These are phyloP conservation scores for Populus hybrid DNA, from an alignment of 441 rosid species.

Conservation along the genomic window DNA sequence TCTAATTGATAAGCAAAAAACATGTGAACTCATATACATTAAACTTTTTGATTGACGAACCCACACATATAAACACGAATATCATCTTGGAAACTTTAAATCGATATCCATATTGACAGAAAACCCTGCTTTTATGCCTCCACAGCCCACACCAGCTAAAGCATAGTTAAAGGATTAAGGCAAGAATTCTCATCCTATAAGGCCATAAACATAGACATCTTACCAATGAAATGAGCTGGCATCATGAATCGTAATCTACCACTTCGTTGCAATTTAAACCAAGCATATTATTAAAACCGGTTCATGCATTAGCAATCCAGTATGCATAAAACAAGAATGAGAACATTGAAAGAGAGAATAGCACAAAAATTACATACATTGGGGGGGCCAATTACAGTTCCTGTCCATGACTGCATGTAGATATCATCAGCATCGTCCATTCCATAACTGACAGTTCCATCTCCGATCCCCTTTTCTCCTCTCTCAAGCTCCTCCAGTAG, in stretches of 20 bases:
- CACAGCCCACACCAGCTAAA: not conserved
- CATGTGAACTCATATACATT: too few relatives aligned
- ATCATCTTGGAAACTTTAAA: not conserved
- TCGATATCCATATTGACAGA: not conserved
- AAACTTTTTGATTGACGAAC: too few relatives aligned
- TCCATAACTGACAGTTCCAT: slow-evolving; percentile 76
- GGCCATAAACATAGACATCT: not conserved
- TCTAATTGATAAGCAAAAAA: too few relatives aligned
- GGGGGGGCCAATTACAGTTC: slow-evolving; percentile 70
- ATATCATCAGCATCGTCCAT: slow-evolving; percentile 77
- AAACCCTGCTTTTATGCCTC: not conserved
- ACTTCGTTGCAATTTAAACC: not conserved
- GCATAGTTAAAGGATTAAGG: not conserved
- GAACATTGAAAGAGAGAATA: not conserved
- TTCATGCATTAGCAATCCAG: not conserved
- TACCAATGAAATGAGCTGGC: not conserved
- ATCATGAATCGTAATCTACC: not conserved
- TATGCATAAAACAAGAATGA: not conserved
- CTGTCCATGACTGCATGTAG: slow-evolving; percentile 73
- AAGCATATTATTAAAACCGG: not conserved
- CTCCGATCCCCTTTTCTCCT: slow-evolving; percentile 76
- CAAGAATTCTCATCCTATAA: not conserved
- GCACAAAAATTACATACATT: slow-evolving; percentile 31
- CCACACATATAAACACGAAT: too few relatives aligned
- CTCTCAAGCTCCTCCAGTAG: slow-evolving; percentile 77